Percentiles rank a stretch among this genome's conserved stretches.
These are phyloP conservation scores for Radiomyces spectabilis DNA, from an alignment of 192 early-diverging fungal genomes.

Conservation along the genomic window DNA sequence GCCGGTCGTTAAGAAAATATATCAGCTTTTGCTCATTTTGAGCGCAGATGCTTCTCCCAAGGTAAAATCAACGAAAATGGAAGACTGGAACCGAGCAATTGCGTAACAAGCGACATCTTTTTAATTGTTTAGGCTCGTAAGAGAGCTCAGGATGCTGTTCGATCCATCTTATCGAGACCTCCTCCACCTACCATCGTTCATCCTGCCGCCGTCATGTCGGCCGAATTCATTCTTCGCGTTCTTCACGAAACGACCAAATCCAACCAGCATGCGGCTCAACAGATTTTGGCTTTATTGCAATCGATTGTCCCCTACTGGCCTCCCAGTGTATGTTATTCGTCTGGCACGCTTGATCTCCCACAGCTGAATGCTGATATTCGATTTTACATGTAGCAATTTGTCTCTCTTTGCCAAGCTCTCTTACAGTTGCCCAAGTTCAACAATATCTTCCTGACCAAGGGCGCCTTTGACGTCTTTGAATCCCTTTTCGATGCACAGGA, in stretches of 20 bases:
- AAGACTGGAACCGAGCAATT: no score
- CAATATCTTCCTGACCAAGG: slow-evolving; percentile 68
- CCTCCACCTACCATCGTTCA: slow-evolving; percentile 67
- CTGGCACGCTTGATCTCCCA: slow-evolving; percentile 18
- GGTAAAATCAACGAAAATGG: slow-evolving; percentile 41
- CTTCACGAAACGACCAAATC: slow-evolving; percentile 49
- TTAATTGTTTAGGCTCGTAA: slow-evolving; percentile 50
- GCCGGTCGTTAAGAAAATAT: slow-evolving; percentile 56
- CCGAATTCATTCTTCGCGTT: slow-evolving; percentile 54
- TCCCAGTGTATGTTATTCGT: slow-evolving; percentile 15
- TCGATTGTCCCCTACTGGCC: slow-evolving; percentile 50
- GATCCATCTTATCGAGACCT: slow-evolving; percentile 57
- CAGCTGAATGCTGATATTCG: slow-evolving; percentile 24
- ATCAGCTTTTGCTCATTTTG: slow-evolving; percentile 69
- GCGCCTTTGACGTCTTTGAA: slow-evolving; percentile 70
- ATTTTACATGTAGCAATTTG: slow-evolving; percentile 38
- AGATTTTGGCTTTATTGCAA: slow-evolving; percentile 69
- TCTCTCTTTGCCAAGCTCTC: slow-evolving; percentile 61
- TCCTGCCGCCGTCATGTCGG: slow-evolving; percentile 56
- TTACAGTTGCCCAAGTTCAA: slow-evolving; percentile 74
- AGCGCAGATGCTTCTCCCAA: slow-evolving; percentile 81
- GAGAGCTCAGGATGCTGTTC: slow-evolving; percentile 79
- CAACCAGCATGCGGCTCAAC: slow-evolving; percentile 49
- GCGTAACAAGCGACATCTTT: no score
- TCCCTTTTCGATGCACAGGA: slow-evolving; percentile 44